Base-by-base conservation (phyloP, 352 stramenopile genomes). In the Phytopythium ostracodes region DNA sequence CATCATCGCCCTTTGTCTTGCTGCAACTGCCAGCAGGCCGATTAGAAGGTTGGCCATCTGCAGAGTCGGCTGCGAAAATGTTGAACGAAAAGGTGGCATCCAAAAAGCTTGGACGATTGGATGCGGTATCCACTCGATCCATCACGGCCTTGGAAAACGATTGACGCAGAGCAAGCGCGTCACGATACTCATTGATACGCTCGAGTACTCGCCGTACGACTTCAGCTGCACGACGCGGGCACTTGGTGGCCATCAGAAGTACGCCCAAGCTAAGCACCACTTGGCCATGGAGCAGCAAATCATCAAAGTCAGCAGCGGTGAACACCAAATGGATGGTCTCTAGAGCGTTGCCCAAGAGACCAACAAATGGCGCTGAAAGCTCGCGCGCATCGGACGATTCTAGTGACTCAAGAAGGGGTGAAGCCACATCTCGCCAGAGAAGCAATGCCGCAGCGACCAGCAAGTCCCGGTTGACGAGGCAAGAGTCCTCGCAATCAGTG, bases 261-360 rank as follows among this genome's bases (percentile, higher is more conserved):
- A 69, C 65, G 4, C 63, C 67, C 22, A 90, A 60, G 14, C 72
- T 70, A 15, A 90, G 40, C 27, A 59, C 71, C 15, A 90, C 56
- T 27, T 79, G 70, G 0, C 67, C 75, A 40, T 83, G 70, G 25
- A 88, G 64, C 11, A 89, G 36, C 20, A 85, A 9, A 50, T 90
- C 83, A 15, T 89, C 80, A 38, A 82, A 76, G 17, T 84, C 65
- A 8, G 77, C 51, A 3, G 56, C 57, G 2, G 50, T 69, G n/a
- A 89, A 74, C 9, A 68, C 60, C 11, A 70, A 49, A 38, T 90
- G 79, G 22, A 85, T 65, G 5, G 71, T 50, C 49, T 86, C 52
- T 14, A 89, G 56, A 29, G 87, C 7, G 9, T 72, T 63, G 27
- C 62, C 68, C 4, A 72, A 50, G 2, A 81, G 29, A 10, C 25